Evolutionary conservation across 345 rosid species (phyloP), one percentile per base, ranked within the genome.

Genomic region (Sonneratia alba): DNA sequence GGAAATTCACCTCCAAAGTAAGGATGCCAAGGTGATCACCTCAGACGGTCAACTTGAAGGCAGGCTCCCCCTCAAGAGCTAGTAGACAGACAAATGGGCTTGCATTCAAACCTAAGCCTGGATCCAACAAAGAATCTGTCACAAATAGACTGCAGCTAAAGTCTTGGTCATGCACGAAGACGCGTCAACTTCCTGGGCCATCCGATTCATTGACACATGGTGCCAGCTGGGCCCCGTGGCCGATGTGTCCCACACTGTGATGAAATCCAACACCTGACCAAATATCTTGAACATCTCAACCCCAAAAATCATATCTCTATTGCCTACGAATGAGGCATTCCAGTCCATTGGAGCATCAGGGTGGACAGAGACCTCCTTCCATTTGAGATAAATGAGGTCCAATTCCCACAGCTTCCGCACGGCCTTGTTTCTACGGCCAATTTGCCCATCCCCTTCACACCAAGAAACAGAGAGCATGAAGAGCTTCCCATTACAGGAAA

Each of bases 291-390:
- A 92, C 99, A 92, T 92, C 82, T 92, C 99, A 63, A 92, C 86
- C 65, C 97, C 99, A 77, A 89, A 88, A 49, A 95, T 79, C 61
- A 80, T 70, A 80, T 85, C 84, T 76, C 78, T 79, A 74, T 90
- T 97, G 0, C 96, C 85, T 18, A 88, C 99, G 80, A 89, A 95
- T 37, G 85, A 78, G n/a, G 96, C 97, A 64, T 88, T 90, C 99
- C 97, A 95, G 79, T 95, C 99, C 97, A 95, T 92, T n/a, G 99
- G 99, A 16, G 99, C 99, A 70, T 92, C 99, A 0, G 97, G 99
- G 74, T 95, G 97, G n/a, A 87, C 87, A 0, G 94, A 89, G 57
- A 85, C 96, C 79, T 87, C 90, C 3, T 82, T 72, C 97, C 99
- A 95, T 42, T 82, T 81, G 32, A 92, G 92, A 85, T 85, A 85